Evolutionary conservation across 2,329 filamentous ascomycete species (phyloP).

Genomic region (Aspergillus sp.): DNA sequence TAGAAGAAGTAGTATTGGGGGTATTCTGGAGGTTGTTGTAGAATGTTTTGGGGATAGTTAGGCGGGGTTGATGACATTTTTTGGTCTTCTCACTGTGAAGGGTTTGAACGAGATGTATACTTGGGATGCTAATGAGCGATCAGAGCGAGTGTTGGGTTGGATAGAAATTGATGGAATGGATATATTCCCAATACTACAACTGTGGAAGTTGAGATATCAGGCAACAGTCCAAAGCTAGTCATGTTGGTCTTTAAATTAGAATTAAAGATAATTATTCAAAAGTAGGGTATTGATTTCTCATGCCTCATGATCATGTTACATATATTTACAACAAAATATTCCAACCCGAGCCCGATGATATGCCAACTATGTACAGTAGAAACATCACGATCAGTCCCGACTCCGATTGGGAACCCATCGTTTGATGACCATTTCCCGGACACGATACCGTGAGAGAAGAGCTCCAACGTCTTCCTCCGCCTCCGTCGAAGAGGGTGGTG

Average conservation of each 20-base stretch:
- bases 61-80: slow-evolving; percentile 1
- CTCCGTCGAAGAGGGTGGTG: slow-evolving; percentile 53
- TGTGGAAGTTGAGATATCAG: slow-evolving; percentile 25
- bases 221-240: slow-evolving; percentile 13
- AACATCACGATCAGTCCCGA: slow-evolving; percentile 44
- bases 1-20: slow-evolving; percentile 26
- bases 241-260: slow-evolving; percentile 14
- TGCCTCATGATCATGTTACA: neutral
- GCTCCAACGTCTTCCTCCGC: slow-evolving; percentile 55
- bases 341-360: neutral
- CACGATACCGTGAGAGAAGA: slow-evolving; percentile 64
- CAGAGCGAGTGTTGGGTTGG: neutral
- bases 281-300: neutral
- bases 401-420: slow-evolving; percentile 83
- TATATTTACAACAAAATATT: neutral
- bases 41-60: slow-evolving; percentile 2
- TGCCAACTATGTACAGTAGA: neutral
- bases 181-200: slow-evolving; percentile 3
- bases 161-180: too few species aligned
- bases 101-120: neutral
- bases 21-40: slow-evolving; percentile 3
- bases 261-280: neutral
- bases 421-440: slow-evolving; percentile 75
- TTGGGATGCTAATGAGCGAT: too few species aligned
- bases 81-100: neutral